Conservation (phyloP, 352 stramenopile genomes). For the Halophytophthora polymorphica region DNA sequence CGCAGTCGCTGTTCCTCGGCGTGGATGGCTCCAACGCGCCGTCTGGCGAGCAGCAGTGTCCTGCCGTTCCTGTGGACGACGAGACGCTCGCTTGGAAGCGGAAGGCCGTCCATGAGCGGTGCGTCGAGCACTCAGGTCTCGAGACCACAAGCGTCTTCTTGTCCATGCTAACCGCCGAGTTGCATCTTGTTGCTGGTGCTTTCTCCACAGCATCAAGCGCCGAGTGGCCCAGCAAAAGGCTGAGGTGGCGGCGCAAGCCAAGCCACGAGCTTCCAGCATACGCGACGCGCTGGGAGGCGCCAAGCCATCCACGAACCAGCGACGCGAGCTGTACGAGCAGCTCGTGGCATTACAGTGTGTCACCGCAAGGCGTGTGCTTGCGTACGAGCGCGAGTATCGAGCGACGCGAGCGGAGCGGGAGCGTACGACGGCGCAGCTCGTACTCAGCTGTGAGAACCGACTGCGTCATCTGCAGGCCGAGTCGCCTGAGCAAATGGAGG, state of each 20-base stretch:
- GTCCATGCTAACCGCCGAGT: neutral
- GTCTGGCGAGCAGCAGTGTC: neutral
- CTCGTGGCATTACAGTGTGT: conserved; percentile 28
- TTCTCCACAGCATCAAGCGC: conserved; percentile 21
- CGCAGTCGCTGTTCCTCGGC: conserved; percentile 8
- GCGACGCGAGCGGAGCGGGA: conserved; percentile 12
- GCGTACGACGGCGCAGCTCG: conserved; percentile 19
- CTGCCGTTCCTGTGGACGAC: conserved; percentile 6
- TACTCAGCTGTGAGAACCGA: conserved; percentile 43
- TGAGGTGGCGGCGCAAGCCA: conserved; percentile 6
- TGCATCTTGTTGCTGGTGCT: neutral
- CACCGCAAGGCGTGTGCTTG: conserved; percentile 22
- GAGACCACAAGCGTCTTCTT: neutral
- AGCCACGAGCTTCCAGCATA: conserved; percentile 4
- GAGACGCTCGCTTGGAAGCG: conserved; percentile 22
- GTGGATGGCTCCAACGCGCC: conserved; percentile 2
- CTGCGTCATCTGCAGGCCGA: conserved; percentile 30
- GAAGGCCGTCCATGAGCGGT: conserved; percentile 32
- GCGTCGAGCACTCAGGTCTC: neutral
- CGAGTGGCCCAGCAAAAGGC: conserved; percentile 18
- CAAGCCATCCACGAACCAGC: conserved; percentile 10
- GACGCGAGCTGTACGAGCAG: conserved; percentile 44
- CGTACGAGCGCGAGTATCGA: conserved; percentile 12
- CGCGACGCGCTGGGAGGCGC: neutral
- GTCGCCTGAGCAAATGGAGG: conserved; percentile 12